phyloP scores from a whole-genome alignment of 192 early-diverging fungal species.

The Entophlyctis luteolus region DNA sequence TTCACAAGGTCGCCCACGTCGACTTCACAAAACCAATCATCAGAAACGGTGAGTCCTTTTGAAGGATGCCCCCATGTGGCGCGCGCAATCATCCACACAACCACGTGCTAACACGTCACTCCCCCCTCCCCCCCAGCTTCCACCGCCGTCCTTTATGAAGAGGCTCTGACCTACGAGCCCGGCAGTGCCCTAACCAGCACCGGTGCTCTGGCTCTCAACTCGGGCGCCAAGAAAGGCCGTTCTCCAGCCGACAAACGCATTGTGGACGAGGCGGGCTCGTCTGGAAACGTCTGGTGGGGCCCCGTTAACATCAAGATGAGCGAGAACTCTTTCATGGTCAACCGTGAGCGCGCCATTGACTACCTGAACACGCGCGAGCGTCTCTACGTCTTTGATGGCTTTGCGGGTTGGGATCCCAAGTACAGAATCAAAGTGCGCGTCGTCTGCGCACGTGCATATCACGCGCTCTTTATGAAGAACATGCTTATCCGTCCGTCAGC shows the following conservation, averaged over 20 bases:
- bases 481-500: slow-evolving; percentile 95
- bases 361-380: slow-evolving; percentile 93
- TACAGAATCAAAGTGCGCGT: slow-evolving; percentile 97
- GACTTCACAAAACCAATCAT: slow-evolving; percentile 79
- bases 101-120: background rate
- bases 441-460: slow-evolving; percentile 91
- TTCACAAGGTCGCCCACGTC: slow-evolving; percentile 68
- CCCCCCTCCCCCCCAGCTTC: slow-evolving; percentile 8
- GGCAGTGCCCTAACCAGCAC: slow-evolving; percentile 86
- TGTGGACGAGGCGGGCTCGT: slow-evolving; percentile 83
- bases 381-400: slow-evolving; percentile 95
- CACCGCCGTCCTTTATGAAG: slow-evolving; percentile 77
- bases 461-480: slow-evolving; percentile 96
- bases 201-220: slow-evolving; percentile 87
- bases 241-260: slow-evolving; percentile 96
- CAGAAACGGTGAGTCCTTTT: slow-evolving; percentile 55
- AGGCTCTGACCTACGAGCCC: slow-evolving; percentile 76
- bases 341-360: slow-evolving; percentile 92
- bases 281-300: slow-evolving; percentile 95
- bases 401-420: slow-evolving; percentile 96
- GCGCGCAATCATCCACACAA: too few relatives aligned
- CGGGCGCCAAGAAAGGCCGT: slow-evolving; percentile 87
- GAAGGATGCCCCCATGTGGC: background rate
- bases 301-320: slow-evolving; percentile 91
- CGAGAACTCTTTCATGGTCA: slow-evolving; percentile 76